Base-by-base conservation (phyloP, 148 eudicot genomes). In the Gaultheria prostrata region DNA sequence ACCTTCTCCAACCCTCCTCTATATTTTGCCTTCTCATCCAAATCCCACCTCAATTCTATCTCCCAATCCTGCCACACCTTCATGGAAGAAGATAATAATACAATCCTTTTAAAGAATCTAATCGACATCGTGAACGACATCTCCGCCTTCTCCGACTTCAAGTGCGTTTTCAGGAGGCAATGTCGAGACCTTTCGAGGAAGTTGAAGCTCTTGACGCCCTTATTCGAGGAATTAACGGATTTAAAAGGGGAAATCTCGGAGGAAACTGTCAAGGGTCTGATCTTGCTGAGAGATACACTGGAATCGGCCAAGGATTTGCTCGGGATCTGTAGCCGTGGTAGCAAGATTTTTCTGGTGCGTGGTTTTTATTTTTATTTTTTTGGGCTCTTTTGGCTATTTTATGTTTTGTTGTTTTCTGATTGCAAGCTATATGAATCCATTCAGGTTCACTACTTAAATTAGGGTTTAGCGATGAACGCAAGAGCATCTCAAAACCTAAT, bases 11-110 rank as follows among this genome's bases (percentile, higher is more conserved):
- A 5, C 6, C 6, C 46, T 70, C 20, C 74, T 70, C 18, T 70
- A 3, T n/a, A 65, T 65, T 65, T 32, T 0, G 18, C 6, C 6
- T 30, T 12, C 17, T 21, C 33, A 12, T 30, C 20, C 17, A 15
- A 70, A 12, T 70, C n/a, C 1, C 43, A 30, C 45, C 5, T 32
- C 39, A 21, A 20, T 30, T 39, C 3, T 39, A 3, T 20, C 57
- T 17, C 24, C 0, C 63, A 15, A 54, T 1, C 59, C 17, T 20
- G 20, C 17, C 21, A 4, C 2, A 54, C 21, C 59, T 9, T 82
- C 87, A 21, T 83, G 77, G 82, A 84, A 76, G 14, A 71, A 71
- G 45, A 89, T 3, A 57, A 89, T 3, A 57, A 14, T 1, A 69
- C 49, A 33, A 3, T 33, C 9, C 70, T 79, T 20, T 39, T 79